Base-by-base conservation (phyloP, 2,329 filamentous ascomycete species). In the Epichloe brachyelytri region DNA sequence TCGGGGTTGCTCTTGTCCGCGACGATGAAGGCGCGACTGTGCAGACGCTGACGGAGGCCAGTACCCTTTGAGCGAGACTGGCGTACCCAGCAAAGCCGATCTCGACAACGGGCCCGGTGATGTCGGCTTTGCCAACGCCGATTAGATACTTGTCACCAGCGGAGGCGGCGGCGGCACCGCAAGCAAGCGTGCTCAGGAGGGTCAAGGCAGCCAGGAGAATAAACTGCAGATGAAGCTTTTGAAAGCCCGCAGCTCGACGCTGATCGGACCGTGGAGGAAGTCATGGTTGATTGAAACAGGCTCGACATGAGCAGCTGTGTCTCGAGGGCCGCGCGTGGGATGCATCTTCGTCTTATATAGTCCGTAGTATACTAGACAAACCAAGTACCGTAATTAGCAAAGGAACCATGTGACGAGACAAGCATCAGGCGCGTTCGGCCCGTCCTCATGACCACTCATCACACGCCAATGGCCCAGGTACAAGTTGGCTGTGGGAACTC, bases 61-160 rank as follows among this genome's bases (percentile, higher is more conserved):
- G 82, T 83, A 44, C 91, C 91, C 33, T 85, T 69, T 97, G 91
- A 41, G 79, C 78, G n/a, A 83, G 73, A 65, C 90, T 86, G 34
- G 91, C 91, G 71, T 96, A 96, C 54, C 90, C 90, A 76, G 91
- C 93, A 63, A 96, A 78, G 60, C 88, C 89, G 62, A 96, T 79
- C 66, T 96, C 88, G 20, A 94, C 89, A 12, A 94, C 88, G 0
- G 89, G 88, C 2, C 86, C 77, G 0, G 77, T 80, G 57, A 80
- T 78, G 57, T 80, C 77, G 5, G 72, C 76, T 62, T 79, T 79
- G 45, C 77, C 77, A 2, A 77, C 75, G 17, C 77, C 77, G 44
- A 80, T 60, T 36, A 79, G 68, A 54, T 78, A 79, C 53, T 61
- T 63, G 51, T 67, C 63, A 22, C 65, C 60, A 30, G 45, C 34